Conservation (phyloP, 2,329 filamentous ascomycete species). For the Botrytis galanthina region DNA sequence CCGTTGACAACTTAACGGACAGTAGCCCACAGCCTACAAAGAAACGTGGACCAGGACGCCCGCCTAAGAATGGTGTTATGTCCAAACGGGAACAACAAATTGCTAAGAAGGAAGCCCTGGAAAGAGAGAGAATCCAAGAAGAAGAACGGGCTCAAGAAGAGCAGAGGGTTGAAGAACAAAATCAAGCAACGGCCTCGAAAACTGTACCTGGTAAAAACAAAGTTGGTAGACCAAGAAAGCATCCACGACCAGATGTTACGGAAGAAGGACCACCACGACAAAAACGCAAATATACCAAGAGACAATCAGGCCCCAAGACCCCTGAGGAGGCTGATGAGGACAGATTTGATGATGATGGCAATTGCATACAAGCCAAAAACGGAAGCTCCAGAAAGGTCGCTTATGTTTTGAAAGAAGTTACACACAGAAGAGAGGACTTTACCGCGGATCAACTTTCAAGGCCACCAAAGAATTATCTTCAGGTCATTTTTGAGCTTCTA, state of each 20-base stretch:
- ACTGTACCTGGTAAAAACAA: slow-evolving; percentile 51
- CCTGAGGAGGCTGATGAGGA: slow-evolving; percentile 48
- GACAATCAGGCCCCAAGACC: slow-evolving; percentile 51
- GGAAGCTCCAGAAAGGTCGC: slow-evolving; percentile 38
- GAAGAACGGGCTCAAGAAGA: slow-evolving; percentile 50
- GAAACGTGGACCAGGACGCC: slow-evolving; percentile 69
- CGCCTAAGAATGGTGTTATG: slow-evolving; percentile 80
- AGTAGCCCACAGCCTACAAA: slow-evolving; percentile 37
- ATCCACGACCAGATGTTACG: slow-evolving; percentile 52
- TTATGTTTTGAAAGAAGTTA: slow-evolving; percentile 51
- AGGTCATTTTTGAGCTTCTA: slow-evolving; percentile 57
- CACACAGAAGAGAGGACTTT: slow-evolving; percentile 53
- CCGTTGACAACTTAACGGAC: slow-evolving; percentile 23
- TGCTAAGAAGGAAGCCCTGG: slow-evolving; percentile 53
- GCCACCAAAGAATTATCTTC: slow-evolving; percentile 56
- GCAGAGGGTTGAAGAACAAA: slow-evolving; percentile 40
- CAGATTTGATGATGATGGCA: slow-evolving; percentile 13
- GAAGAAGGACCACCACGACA: slow-evolving; percentile 53
- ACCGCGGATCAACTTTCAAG: slow-evolving; percentile 74
- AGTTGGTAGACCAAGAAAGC: slow-evolving; percentile 63
- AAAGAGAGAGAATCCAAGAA: slow-evolving; percentile 53
- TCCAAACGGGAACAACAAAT: slow-evolving; percentile 71
- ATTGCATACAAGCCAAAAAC: slow-evolving; percentile 10
- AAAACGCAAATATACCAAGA: slow-evolving; percentile 65
- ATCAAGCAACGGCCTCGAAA: slow-evolving; percentile 48